Evolutionary conservation across 106 monocot species (phyloP).

Genomic region (Apostasia ramifera): DNA sequence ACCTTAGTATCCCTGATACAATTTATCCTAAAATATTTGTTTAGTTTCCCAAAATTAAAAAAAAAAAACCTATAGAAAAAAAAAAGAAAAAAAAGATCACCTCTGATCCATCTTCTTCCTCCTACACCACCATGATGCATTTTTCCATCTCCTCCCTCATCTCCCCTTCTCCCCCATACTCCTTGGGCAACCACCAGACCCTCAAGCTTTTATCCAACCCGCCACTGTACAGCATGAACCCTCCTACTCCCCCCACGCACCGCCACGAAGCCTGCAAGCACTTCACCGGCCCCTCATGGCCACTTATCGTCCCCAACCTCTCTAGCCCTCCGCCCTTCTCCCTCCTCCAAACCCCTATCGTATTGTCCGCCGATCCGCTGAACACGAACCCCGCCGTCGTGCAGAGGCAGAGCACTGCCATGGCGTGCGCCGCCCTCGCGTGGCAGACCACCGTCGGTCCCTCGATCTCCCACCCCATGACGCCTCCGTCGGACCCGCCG

Average conservation of each 20-base stretch:
- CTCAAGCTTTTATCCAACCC: conserved; percentile 72
- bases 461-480: conserved; percentile 34
- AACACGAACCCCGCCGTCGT: conserved; percentile 37
- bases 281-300: conserved; percentile 72
- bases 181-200: conserved; percentile 78
- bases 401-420: conserved; percentile 53
- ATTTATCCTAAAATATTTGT: too few species aligned
- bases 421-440: conserved; percentile 40
- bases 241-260: not conserved
- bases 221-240: conserved; percentile 60
- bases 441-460: conserved; percentile 34
- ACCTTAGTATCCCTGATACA: too few species aligned
- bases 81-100: too few species aligned
- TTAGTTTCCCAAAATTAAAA: too few species aligned
- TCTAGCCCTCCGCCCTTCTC: conserved; percentile 16
- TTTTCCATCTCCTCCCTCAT: not conserved
- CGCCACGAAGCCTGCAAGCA: conserved; percentile 41
- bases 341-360: conserved; percentile 54
- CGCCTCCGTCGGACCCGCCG: conserved; percentile 58
- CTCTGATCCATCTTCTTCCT: too few species aligned
- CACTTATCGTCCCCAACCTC: conserved; percentile 29
- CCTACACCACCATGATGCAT: not conserved
- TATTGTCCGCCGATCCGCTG: conserved; percentile 66
- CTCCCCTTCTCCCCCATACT: not conserved
- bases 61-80: too few species aligned